Evolutionary conservation across 495 filamentous ascomycete species (phyloP).

Genomic region (Hyaloscypha hepaticicola): DNA sequence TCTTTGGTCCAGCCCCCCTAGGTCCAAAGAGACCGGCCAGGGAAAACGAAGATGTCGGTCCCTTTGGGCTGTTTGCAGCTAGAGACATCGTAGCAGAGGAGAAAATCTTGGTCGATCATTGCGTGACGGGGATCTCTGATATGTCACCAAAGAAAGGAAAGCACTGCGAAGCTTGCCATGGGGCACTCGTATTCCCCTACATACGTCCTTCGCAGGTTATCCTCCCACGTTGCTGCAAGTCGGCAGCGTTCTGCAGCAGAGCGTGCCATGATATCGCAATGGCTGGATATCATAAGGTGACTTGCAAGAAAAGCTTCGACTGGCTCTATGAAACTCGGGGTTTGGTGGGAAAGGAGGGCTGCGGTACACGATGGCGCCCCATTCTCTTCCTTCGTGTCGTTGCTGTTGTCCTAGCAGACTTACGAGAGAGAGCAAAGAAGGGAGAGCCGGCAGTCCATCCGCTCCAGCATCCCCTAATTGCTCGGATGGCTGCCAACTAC

Average conservation of each 20-base stretch:
- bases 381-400: slow-evolving; percentile 21
- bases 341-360: neutral
- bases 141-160: slow-evolving; percentile 1
- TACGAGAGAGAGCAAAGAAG: neutral
- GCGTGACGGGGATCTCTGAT: slow-evolving; percentile 13
- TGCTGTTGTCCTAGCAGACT: slow-evolving; percentile 20
- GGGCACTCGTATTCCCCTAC: slow-evolving; percentile 14
- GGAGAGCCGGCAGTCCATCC: slow-evolving; percentile 13
- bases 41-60: slow-evolving; percentile 23
- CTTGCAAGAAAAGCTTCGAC: slow-evolving; percentile 25
- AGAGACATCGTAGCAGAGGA: slow-evolving; percentile 24
- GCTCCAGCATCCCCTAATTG: slow-evolving; percentile 22
- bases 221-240: slow-evolving; percentile 22
- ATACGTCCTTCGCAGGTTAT: neutral
- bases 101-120: slow-evolving; percentile 22
- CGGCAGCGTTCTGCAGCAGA: slow-evolving; percentile 23
- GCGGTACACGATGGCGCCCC: slow-evolving; percentile 6
- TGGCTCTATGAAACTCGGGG: slow-evolving; percentile 20
- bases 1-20: slow-evolving; percentile 6
- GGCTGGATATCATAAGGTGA: slow-evolving; percentile 22
- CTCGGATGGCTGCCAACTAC: slow-evolving; percentile 25
- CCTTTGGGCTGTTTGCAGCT: slow-evolving; percentile 26
- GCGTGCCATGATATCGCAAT: slow-evolving; percentile 18
- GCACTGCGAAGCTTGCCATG: slow-evolving; percentile 28
- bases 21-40: neutral